phyloP scores from a whole-genome alignment of 2,329 filamentous ascomycete genomes.

The Arthrobotrys sphaeroides region DNA sequence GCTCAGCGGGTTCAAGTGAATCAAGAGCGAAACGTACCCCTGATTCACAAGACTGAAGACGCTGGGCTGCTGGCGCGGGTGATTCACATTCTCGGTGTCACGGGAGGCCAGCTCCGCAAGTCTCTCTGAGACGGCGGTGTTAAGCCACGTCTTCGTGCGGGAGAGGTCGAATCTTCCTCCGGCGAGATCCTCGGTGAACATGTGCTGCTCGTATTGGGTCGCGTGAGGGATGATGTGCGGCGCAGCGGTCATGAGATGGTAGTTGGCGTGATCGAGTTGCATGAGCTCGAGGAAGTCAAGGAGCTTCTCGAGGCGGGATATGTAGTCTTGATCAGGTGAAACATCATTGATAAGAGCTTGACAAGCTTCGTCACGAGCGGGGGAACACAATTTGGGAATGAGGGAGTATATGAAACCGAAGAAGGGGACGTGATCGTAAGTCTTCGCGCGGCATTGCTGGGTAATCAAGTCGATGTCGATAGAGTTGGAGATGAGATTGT shows the following conservation, averaged over 20 bases:
- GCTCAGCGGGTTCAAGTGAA: conserved; percentile 70
- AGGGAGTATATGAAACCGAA: conserved; percentile 79
- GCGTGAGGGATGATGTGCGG: conserved; percentile 77
- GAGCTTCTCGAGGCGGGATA: conserved; percentile 78
- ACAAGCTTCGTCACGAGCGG: conserved; percentile 79
- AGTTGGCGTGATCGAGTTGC: conserved; percentile 83
- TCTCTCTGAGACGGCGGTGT: conserved; percentile 71
- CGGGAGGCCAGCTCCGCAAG: conserved; percentile 73
- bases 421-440: conserved; percentile 83
- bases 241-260: conserved; percentile 76
- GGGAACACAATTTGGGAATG: conserved; percentile 81
- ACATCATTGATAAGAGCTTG: conserved; percentile 73
- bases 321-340: conserved; percentile 67
- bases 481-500: conserved; percentile 77
- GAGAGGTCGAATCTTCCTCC: conserved; percentile 67
- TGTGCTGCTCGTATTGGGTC: conserved; percentile 76
- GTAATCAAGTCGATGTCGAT: conserved; percentile 77
- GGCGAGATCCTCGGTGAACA: conserved; percentile 73
- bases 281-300: conserved; percentile 80
- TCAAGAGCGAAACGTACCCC: conserved; percentile 77
- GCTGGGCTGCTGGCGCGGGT: conserved; percentile 71
- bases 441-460: conserved; percentile 74
- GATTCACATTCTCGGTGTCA: conserved; percentile 74
- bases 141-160: conserved; percentile 74
- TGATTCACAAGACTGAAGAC: conserved; percentile 78